A percentile compares a stretch with the other conserved stretches of the same genome.
Evolutionary conservation across 2,329 filamentous ascomycete genomes (phyloP).

Genomic region (Fusarium staphyleae): DNA sequence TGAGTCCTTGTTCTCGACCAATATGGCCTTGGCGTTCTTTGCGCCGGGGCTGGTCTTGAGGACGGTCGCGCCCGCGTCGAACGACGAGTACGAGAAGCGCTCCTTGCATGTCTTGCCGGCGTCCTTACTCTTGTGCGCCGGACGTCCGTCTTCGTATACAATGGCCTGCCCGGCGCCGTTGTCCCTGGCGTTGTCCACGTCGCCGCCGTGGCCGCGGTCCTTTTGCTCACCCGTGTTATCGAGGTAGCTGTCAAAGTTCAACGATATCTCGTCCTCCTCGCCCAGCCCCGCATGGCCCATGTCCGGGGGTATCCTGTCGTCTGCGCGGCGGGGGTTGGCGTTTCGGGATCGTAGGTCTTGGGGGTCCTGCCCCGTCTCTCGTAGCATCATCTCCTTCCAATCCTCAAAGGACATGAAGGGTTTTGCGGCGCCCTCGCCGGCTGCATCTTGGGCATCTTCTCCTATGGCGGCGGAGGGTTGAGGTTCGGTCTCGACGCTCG

Average conservation of each 20-base stretch:
- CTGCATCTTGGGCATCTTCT: slow-evolving; percentile 23
- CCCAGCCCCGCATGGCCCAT: slow-evolving; percentile 80
- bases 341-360: slow-evolving; percentile 71
- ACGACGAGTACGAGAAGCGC: slow-evolving; percentile 95
- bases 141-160: slow-evolving; percentile 56
- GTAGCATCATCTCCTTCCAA: slow-evolving; percentile 94
- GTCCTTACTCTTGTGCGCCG: slow-evolving; percentile 79
- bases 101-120: slow-evolving; percentile 98
- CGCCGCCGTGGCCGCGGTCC: neutral
- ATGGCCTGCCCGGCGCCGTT: slow-evolving; percentile 49
- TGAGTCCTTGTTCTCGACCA: slow-evolving; percentile 97
- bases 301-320: slow-evolving; percentile 60
- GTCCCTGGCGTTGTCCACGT: slow-evolving; percentile 21
- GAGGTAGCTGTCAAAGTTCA: slow-evolving; percentile 57
- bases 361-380: slow-evolving; percentile 77
- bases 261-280: slow-evolving; percentile 83
- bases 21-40: slow-evolving; percentile 85
- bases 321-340: slow-evolving; percentile 57
- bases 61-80: slow-evolving; percentile 93
- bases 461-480: slow-evolving; percentile 7
- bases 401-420: slow-evolving; percentile 96
- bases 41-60: slow-evolving; percentile 87
- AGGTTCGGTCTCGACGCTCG: slow-evolving; percentile 12
- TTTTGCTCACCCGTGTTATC: slow-evolving; percentile 31
- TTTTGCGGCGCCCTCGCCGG: slow-evolving; percentile 37